Base-by-base conservation (phyloP, 371 early-diverging fungal genomes). In the Coemansia sp. region DNA sequence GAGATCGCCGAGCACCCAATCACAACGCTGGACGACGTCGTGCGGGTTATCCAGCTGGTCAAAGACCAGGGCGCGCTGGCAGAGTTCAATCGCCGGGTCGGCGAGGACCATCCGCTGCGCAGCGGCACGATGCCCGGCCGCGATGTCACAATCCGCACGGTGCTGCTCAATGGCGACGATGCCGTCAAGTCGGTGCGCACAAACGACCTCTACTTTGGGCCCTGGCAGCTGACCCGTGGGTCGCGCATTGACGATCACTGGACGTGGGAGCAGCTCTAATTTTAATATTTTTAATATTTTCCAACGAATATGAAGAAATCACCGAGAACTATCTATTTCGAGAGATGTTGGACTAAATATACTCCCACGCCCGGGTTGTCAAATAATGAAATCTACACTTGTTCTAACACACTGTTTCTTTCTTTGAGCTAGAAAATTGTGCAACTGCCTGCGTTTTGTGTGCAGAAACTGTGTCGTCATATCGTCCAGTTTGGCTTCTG, bases 141-240 rank as follows among this genome's bases (percentile, higher is more conserved):
- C 31, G 61, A 66, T 47, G 66, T 61, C 57, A 57, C 38, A 20
- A 39, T 69, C 26, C 53, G 38, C 33, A 26, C 31, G 1, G 61
- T 66, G 5, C 36, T 33, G 30, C 30, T 69, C 10, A 43, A 47
- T 11, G 70, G 70, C 20, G 61, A 69, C n/a, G 57, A 57, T 5
- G 35, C 53, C 9, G 43, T 69, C 10, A 38, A 42, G 5, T 56
- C 66, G 0, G 47, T 69, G 4, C 66, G 57, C 34, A 69, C 70
- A 5, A 57, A 66, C 36, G 70, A 69, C 49, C 66, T 61, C 34
- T 69, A 69, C 57, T 53, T 53, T 40, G 61, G 66, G 2, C 53
- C 66, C 10, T 69, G 70, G 70, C 70, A 69, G 45, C 57, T 69
- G 3, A 33, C n/a, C 7, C 66, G 70, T 16, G 66, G 67, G 10